Percentiles rank a stretch among this genome's conserved stretches.
Evolutionary conservation across 2,329 filamentous ascomycete genomes (phyloP).

Genomic region (Penicillium sp.): DNA sequence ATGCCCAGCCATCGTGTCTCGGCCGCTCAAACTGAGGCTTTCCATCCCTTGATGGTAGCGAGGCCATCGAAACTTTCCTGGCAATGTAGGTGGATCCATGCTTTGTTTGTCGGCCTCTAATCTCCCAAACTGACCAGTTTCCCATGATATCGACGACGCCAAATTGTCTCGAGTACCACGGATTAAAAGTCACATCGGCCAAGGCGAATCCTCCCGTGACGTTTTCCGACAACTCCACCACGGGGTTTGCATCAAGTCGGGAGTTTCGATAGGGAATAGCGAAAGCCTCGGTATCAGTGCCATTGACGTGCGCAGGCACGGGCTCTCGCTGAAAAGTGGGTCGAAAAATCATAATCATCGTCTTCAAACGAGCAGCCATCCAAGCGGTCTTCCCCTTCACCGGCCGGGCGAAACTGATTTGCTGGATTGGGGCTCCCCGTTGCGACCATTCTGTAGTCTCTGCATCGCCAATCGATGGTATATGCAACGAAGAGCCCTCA

Average conservation of each 20-base stretch:
- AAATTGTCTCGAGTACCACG: constrained; percentile 54
- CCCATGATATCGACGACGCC: constrained; percentile 53
- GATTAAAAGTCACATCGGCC: constrained; percentile 57
- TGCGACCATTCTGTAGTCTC: constrained; percentile 49
- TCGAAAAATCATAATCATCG: constrained; percentile 48
- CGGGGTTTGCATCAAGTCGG: constrained; percentile 45
- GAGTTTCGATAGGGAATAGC: constrained; percentile 31
- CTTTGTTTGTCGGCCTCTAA: constrained; percentile 33
- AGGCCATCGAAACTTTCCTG: constrained; percentile 28
- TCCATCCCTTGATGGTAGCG: constrained; percentile 26
- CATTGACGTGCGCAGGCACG: constrained; percentile 20
- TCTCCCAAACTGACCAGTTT: constrained; percentile 51
- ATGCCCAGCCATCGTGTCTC: constrained; percentile 44
- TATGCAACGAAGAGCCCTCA: constrained; percentile 25
- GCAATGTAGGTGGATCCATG: constrained; percentile 28
- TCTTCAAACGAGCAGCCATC: constrained; percentile 50
- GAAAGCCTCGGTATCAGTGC: constrained; percentile 10
- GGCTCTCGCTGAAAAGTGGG: constrained; percentile 35
- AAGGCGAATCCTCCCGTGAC: constrained; percentile 48
- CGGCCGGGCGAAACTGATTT: constrained; percentile 50
- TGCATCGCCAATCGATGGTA: constrained; percentile 40
- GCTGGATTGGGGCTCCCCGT: constrained; percentile 49
- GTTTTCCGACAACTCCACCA: constrained; percentile 42
- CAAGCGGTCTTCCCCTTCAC: constrained; percentile 41
- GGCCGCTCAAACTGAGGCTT: constrained; percentile 4